Conservation (phyloP, 2,329 filamentous ascomycete genomes). For the Moelleriella libera region DNA sequence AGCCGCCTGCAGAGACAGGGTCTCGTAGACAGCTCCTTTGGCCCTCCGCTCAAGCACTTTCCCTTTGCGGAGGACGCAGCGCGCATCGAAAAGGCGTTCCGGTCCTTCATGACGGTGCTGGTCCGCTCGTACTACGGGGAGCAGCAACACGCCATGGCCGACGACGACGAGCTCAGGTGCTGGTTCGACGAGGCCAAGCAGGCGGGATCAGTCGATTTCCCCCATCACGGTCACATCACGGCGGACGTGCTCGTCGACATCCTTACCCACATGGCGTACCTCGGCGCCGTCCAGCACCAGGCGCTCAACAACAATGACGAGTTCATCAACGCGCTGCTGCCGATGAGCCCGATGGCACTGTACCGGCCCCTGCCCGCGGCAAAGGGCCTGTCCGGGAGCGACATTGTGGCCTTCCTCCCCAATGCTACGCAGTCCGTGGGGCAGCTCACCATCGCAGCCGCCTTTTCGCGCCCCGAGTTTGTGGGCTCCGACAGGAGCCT, state of each 20-base stretch:
- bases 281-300: slow-evolving; percentile 20
- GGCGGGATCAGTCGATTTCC: slow-evolving; percentile 26
- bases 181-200: slow-evolving; percentile 27
- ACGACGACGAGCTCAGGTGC: slow-evolving; percentile 26
- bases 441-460: slow-evolving; percentile 21
- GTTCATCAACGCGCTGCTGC: slow-evolving; percentile 20
- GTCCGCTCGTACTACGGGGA: slow-evolving; percentile 28
- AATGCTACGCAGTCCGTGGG: slow-evolving; percentile 14
- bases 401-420: slow-evolving; percentile 21
- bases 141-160: slow-evolving; percentile 14
- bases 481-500: slow-evolving; percentile 20
- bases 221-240: slow-evolving; percentile 9
- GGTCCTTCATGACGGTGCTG: slow-evolving; percentile 23
- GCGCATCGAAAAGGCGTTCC: slow-evolving; percentile 20
- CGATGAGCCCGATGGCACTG: slow-evolving; percentile 26
- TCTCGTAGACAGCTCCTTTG: slow-evolving; percentile 19
- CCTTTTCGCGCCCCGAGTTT: slow-evolving; percentile 26
- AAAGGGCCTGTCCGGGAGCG: slow-evolving; percentile 19
- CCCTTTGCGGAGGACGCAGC: slow-evolving; percentile 29
- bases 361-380: slow-evolving; percentile 20
- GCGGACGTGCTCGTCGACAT: slow-evolving; percentile 20
- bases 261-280: slow-evolving; percentile 21
- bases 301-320: slow-evolving; percentile 27
- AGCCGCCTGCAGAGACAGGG: slow-evolving; percentile 22
- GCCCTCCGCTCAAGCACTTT: slow-evolving; percentile 23